Evolutionary conservation across 78 protist genomes (phyloP).

Genomic region (Pelomyxa schiedti): DNA sequence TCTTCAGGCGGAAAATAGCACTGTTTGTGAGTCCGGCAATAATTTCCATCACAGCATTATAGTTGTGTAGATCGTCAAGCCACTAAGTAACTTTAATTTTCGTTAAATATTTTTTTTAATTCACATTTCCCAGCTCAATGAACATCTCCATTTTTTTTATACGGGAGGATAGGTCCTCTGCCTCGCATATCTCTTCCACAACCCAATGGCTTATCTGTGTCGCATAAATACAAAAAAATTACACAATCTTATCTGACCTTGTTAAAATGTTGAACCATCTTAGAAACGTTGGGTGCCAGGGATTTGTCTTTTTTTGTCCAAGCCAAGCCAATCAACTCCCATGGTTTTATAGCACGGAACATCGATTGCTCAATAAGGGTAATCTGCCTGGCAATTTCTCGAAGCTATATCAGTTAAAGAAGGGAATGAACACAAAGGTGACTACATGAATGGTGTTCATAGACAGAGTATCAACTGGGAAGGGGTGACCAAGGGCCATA

Average conservation of each 20-base stretch:
- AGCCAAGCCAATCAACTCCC: constrained; percentile 1
- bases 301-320: not conserved
- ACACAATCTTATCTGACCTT: not conserved
- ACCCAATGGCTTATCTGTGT: not conserved
- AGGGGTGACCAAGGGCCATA: not conserved
- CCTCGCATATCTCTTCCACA: too few relatives aligned
- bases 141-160: too few relatives aligned
- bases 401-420: too few relatives aligned
- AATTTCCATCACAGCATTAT: constrained; percentile 15
- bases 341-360: constrained; percentile 5
- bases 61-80: constrained; percentile 13
- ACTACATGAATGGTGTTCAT: not conserved
- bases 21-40: constrained; percentile 3
- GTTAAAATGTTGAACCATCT: not conserved
- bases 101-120: too few relatives aligned
- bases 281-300: constrained; percentile 9
- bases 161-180: too few relatives aligned
- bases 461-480: not conserved
- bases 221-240: too few relatives aligned
- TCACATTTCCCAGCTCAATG: too few relatives aligned
- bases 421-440: too few relatives aligned
- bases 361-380: constrained; percentile 7
- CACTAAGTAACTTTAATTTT: too few relatives aligned
- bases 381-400: constrained; percentile 4
- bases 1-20: constrained; percentile 11